phyloP scores from a whole-genome alignment of 2,329 filamentous ascomycete species.

The Aureobasidium sp. region DNA sequence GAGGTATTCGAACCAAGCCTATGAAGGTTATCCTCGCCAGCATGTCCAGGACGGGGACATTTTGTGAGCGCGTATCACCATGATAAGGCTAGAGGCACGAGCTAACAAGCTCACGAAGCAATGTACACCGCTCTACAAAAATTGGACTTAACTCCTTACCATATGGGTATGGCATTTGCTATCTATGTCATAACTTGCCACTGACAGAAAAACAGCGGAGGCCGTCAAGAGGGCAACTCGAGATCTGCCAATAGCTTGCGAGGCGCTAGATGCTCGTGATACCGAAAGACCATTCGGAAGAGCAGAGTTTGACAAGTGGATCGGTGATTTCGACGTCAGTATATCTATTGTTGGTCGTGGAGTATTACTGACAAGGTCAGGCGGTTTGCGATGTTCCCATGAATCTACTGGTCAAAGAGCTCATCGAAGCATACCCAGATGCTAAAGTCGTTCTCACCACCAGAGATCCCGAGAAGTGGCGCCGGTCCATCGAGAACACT shows the following conservation, averaged over 20 bases:
- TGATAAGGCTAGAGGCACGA: not conserved
- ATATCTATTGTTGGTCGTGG: not conserved
- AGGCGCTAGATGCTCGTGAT: slow-evolving; percentile 16
- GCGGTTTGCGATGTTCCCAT: slow-evolving; percentile 15
- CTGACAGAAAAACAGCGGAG: not conserved
- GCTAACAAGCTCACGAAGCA: not conserved
- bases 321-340: slow-evolving; percentile 13
- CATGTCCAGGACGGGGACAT: slow-evolving; percentile 19
- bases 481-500: not conserved
- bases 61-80: slow-evolving; percentile 2
- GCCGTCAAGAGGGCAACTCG: slow-evolving; percentile 14
- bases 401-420: slow-evolving; percentile 13
- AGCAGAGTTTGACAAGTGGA: slow-evolving; percentile 15
- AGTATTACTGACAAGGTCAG: not conserved
- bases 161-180: slow-evolving; percentile 13
- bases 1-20: slow-evolving; percentile 13
- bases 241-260: slow-evolving; percentile 16
- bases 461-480: slow-evolving; percentile 16
- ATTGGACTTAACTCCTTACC: slow-evolving; percentile 13
- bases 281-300: slow-evolving; percentile 15
- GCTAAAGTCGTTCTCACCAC: slow-evolving; percentile 17
- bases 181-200: not conserved
- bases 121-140: not conserved
- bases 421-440: slow-evolving; percentile 16
- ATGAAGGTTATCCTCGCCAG: slow-evolving; percentile 21